phyloP scores from a whole-genome alignment of 2,329 filamentous ascomycete genomes.

The Massarina eburnea region DNA sequence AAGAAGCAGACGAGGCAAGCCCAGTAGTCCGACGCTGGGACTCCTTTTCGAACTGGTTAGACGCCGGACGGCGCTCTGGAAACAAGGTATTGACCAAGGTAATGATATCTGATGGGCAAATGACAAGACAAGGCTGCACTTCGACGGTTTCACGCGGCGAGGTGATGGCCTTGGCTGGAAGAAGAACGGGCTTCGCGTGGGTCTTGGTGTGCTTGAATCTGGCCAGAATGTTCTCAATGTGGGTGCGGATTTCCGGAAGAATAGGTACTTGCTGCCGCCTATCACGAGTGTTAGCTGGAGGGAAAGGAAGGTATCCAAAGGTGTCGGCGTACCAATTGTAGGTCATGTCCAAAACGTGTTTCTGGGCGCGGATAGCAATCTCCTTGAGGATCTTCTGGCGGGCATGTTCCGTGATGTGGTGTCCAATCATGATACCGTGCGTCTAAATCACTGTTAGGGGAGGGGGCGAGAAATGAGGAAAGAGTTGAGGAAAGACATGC shows the following conservation, averaged over 20 bases:
- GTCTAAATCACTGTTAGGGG: slow-evolving; percentile 50
- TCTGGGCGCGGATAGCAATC: slow-evolving; percentile 77
- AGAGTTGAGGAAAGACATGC: slow-evolving; percentile 47
- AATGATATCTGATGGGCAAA: slow-evolving; percentile 77
- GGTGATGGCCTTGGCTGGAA: slow-evolving; percentile 71
- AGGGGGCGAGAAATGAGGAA: slow-evolving; percentile 2
- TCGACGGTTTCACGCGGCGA: slow-evolving; percentile 75
- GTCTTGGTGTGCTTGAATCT: slow-evolving; percentile 56
- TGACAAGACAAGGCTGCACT: slow-evolving; percentile 76
- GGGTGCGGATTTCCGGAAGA: slow-evolving; percentile 63
- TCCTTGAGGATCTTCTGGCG: slow-evolving; percentile 73
- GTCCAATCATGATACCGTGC: slow-evolving; percentile 72
- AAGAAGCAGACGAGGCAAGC: slow-evolving; percentile 51
- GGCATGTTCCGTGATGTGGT: slow-evolving; percentile 89
- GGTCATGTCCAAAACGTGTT: slow-evolving; percentile 75
- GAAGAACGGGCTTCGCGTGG: slow-evolving; percentile 59
- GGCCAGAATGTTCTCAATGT: slow-evolving; percentile 71
- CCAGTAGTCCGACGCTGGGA: slow-evolving; percentile 50
- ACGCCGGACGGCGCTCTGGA: slow-evolving; percentile 69
- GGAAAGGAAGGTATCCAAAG: slow-evolving; percentile 14
- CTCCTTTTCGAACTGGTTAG: slow-evolving; percentile 50
- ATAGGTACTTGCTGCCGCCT: slow-evolving; percentile 64
- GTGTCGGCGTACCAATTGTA: slow-evolving; percentile 62
- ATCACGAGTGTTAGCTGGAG: slow-evolving; percentile 24
- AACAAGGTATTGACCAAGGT: slow-evolving; percentile 83